Conservation (phyloP, 768 basidiomycete species). For the Amanita rubescens region DNA sequence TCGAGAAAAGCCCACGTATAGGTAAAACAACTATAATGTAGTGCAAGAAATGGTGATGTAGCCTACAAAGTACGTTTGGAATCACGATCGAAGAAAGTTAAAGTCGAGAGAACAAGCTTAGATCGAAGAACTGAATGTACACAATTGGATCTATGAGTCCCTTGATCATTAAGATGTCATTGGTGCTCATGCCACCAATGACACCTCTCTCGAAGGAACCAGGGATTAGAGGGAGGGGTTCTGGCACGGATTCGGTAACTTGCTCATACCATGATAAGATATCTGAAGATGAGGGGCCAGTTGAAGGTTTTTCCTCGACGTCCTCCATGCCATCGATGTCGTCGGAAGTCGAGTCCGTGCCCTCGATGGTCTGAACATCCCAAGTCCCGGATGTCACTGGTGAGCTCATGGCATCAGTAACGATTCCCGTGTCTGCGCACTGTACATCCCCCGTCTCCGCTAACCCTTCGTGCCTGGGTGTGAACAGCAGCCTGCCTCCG, state of each 20-base stretch:
- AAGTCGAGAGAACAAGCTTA: not conserved
- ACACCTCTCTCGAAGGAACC: conserved; percentile 15
- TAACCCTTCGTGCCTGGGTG: conserved; percentile 4
- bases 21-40: no score
- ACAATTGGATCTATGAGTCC: conserved; percentile 9
- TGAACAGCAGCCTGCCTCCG: conserved; percentile 5
- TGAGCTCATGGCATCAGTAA: conserved; percentile 5
- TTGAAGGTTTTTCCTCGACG: conserved; percentile 6
- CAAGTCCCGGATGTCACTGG: conserved; percentile 4
- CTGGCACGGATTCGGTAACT: conserved; percentile 6
- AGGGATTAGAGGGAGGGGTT: conserved; percentile 10
- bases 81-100: not conserved
- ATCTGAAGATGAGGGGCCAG: conserved; percentile 4
- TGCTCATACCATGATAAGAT: conserved; percentile 12
- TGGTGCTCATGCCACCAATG: conserved; percentile 9
- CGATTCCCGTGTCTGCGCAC: not conserved
- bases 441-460: conserved; percentile 5
- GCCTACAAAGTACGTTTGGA: not conserved
- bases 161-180: conserved; percentile 13
- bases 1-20: no score
- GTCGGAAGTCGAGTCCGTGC: not conserved
- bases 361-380: conserved; percentile 1
- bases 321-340: conserved; percentile 4
- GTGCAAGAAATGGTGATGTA: no score
- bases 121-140: conserved; percentile 7